Percentiles rank a stretch among this genome's conserved stretches.
Evolutionary conservation across 2,329 filamentous ascomycete species (phyloP).

Genomic region (Trichoderma arundinaceum): DNA sequence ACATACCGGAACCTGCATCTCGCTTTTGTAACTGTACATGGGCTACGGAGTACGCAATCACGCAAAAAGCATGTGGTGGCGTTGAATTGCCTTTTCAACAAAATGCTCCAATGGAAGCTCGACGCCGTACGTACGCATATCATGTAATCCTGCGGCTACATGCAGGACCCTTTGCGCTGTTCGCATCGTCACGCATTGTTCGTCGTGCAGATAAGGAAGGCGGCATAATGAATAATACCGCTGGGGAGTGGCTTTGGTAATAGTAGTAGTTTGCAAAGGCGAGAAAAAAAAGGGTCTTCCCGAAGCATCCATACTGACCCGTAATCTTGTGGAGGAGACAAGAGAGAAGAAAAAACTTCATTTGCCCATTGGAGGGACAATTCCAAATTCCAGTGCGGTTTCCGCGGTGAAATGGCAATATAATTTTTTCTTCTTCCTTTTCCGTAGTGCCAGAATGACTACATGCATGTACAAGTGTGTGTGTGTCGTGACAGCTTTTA

Average conservation of each 20-base stretch:
- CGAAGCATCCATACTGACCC: conserved; percentile 24
- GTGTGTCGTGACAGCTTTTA: conserved; percentile 19
- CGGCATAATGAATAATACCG: neutral
- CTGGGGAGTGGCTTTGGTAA: too few relatives aligned
- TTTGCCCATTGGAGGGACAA: conserved; percentile 5
- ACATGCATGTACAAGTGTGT: too few relatives aligned
- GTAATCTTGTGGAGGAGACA: conserved; percentile 17
- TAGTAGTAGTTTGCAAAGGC: neutral
- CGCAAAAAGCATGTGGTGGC: neutral
- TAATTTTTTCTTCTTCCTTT: neutral
- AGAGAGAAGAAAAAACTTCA: conserved; percentile 12
- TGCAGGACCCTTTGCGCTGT: conserved; percentile 1
- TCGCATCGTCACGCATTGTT: neutral
- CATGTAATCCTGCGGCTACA: neutral
- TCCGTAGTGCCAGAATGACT: neutral
- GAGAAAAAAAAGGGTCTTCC: conserved; percentile 9
- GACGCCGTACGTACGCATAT: neutral
- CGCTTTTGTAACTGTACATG: too few relatives aligned
- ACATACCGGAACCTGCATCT: neutral
- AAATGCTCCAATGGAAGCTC: neutral
- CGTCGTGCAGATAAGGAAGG: conserved; percentile 7
- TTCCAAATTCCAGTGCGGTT: conserved; percentile 11
- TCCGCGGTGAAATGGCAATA: conserved; percentile 13
- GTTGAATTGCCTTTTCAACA: too few relatives aligned
- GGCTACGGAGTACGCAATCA: too few relatives aligned